Evolutionary conservation across 2,329 filamentous ascomycete genomes (phyloP).

Genomic region (Penicillium sp.): DNA sequence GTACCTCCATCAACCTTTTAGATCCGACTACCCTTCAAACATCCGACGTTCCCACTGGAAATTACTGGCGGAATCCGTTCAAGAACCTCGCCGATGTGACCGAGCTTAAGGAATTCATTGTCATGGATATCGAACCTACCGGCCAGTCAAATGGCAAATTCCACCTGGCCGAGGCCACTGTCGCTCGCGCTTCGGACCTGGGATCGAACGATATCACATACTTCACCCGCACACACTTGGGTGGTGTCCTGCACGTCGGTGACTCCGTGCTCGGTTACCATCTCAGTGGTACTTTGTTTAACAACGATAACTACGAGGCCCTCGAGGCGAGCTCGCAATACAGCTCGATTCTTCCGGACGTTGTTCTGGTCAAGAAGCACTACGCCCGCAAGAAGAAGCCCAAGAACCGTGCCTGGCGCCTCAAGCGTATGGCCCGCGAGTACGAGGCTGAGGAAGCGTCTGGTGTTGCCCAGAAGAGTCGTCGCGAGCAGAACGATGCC

Average conservation of each 20-base stretch:
- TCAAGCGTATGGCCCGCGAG: slow-evolving; percentile 90
- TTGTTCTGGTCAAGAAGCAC: slow-evolving; percentile 95
- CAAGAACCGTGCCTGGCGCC: slow-evolving; percentile 83
- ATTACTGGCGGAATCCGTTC: slow-evolving; percentile 93
- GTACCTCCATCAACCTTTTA: slow-evolving; percentile 84
- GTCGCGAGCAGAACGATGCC: slow-evolving; percentile 67
- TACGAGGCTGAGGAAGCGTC: slow-evolving; percentile 65
- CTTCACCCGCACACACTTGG: slow-evolving; percentile 87
- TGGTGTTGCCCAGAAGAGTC: slow-evolving; percentile 39
- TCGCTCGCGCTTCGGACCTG: slow-evolving; percentile 83
- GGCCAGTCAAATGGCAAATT: slow-evolving; percentile 77
- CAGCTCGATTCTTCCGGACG: slow-evolving; percentile 79
- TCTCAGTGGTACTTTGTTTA: slow-evolving; percentile 86
- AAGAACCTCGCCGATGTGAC: slow-evolving; percentile 77
- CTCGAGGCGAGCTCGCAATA: slow-evolving; percentile 78
- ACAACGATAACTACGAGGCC: slow-evolving; percentile 81
- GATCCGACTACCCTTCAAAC: slow-evolving; percentile 91
- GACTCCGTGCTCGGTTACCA: slow-evolving; percentile 96
- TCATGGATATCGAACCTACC: slow-evolving; percentile 88
- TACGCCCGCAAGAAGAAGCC: slow-evolving; percentile 84
- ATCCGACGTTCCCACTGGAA: slow-evolving; percentile 74
- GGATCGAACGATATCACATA: slow-evolving; percentile 85
- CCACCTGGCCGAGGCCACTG: slow-evolving; percentile 81
- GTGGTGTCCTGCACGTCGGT: slow-evolving; percentile 78
- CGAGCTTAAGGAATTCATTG: slow-evolving; percentile 85